Base-by-base conservation (phyloP, 2,329 filamentous ascomycete species). In the Fusarium torreyae region DNA sequence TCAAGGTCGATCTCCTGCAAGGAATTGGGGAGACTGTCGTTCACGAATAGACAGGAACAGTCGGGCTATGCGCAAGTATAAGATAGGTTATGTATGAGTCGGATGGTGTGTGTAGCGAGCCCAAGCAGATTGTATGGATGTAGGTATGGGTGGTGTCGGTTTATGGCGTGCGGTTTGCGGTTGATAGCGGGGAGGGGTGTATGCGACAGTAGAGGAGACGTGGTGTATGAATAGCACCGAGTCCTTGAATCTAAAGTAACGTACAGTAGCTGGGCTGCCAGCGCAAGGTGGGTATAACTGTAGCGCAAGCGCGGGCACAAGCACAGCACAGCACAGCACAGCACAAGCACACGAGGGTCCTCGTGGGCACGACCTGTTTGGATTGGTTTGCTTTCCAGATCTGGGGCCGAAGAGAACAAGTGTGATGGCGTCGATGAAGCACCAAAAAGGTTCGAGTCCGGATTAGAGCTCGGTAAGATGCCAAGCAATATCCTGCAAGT, bases 1-100 rank as follows among this genome's bases (percentile, higher is more conserved):
- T 70, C 54, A 67, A 71, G 70, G 68, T 63, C 68, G 70, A 72
- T 69, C 68, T 70, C 43, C 61, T 73, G 70, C 54, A 60, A 49
- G 54, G 57, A 46, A 66, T 68, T 54, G 43, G 55, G 18, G 53
- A 63, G 50, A 28, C 31, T 14, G 62, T 67, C 22, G 38, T 52
- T 66, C 43, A 57, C 65, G 33, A 67, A 51, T 59, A 69, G 50
- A 31, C 22, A 44, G 24, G 33, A 50, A 31, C 33, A 49, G 39
- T 39, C 49, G 53, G 66, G 66, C 49, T 63, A 33, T 43, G 40
- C 39, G 28, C 51, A 60, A 56, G 53, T 63, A 56, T 71, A 61
- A 52, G 71, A 60, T 49, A 64, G 63, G 59, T 52, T 18, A 53
- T 20, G 31, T 60, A 53, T 36, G 66, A 72, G 34, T 50, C 66